Conservation (phyloP, 202 grass and related monocot species). For the Zoysia matrella region DNA sequence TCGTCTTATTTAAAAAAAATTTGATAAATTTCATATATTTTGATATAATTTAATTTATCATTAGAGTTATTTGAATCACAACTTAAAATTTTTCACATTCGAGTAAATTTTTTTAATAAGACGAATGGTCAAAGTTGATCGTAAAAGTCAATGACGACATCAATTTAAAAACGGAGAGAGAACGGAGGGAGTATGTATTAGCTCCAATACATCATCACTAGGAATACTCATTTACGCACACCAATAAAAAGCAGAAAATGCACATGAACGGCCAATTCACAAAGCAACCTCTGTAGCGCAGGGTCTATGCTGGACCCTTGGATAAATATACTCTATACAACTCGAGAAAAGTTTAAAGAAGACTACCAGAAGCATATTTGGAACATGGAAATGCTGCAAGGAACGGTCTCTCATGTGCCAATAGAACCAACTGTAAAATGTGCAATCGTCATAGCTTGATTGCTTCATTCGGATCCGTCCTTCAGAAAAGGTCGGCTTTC, state of each 20-base stretch:
- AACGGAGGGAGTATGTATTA: not conserved
- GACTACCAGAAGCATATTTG: conserved; percentile 20
- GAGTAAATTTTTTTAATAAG: no score
- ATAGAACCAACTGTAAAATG: conserved; percentile 36
- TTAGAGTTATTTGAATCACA: no score
- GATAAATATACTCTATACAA: conserved; percentile 58
- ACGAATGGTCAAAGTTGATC: no score
- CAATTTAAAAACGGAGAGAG: no score
- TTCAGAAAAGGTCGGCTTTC: conserved; percentile 89
- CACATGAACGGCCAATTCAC: conserved; percentile 25
- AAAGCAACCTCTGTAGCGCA: conserved; percentile 37
- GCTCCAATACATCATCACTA: not conserved
- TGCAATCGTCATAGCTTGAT: conserved; percentile 24
- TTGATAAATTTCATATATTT: no score
- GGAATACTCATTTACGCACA: not conserved
- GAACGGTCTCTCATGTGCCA: conserved; percentile 34
- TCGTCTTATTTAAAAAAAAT: no score
- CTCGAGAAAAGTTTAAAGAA: conserved; percentile 41
- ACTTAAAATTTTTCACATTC: no score
- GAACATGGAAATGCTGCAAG: conserved; percentile 34
- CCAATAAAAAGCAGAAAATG: conserved; percentile 38
- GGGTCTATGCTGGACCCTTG: conserved; percentile 6
- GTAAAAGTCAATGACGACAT: no score
- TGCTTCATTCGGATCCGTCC: not conserved
- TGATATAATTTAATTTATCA: no score